A percentile compares a stretch with the other conserved stretches of the same genome.
Evolutionary conservation across 1,284 basidiomycete genomes (phyloP).

Genomic region (Moesziomyces globuligerus): DNA sequence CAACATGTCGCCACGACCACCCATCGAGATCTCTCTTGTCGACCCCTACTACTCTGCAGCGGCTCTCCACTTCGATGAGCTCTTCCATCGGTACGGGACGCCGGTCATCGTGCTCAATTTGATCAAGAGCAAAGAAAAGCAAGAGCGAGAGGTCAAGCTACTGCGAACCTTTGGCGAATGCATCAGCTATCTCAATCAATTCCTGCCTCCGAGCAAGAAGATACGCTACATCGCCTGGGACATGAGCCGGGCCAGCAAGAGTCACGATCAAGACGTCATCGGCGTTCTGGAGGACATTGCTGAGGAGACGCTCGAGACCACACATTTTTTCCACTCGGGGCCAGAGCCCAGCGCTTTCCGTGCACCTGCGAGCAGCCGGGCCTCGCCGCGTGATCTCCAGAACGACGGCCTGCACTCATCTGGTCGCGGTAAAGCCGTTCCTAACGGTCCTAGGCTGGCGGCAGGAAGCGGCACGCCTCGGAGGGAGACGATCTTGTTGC

Average conservation of each 20-base stretch:
- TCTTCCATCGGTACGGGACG: slow-evolving; percentile 88
- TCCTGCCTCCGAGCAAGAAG: slow-evolving; percentile 80
- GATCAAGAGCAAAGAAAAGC: slow-evolving; percentile 74
- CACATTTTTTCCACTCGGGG: slow-evolving; percentile 87
- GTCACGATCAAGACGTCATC: slow-evolving; percentile 94
- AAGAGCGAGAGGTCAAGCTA: slow-evolving; percentile 91
- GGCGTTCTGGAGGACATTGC: slow-evolving; percentile 94
- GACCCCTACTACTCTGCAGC: slow-evolving; percentile 96
- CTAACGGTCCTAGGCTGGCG: neutral
- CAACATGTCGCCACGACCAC: slow-evolving; percentile 88
- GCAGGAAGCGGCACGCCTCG: neutral
- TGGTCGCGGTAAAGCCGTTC: neutral
- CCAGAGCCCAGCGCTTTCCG: slow-evolving; percentile 55
- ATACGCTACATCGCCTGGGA: slow-evolving; percentile 96
- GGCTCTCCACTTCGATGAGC: slow-evolving; percentile 89
- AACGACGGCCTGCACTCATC: neutral
- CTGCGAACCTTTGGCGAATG: slow-evolving; percentile 92
- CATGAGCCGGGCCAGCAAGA: slow-evolving; percentile 73
- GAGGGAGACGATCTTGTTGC: slow-evolving; percentile 75
- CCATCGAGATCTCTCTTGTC: slow-evolving; percentile 87
- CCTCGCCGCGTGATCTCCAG: neutral
- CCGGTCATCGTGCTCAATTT: slow-evolving; percentile 95
- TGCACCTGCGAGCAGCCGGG: neutral
- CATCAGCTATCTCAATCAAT: slow-evolving; percentile 92
- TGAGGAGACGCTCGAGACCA: slow-evolving; percentile 89